phyloP scores from a whole-genome alignment of 371 early-diverging fungal genomes.

The Actinomortierella wolfii region DNA sequence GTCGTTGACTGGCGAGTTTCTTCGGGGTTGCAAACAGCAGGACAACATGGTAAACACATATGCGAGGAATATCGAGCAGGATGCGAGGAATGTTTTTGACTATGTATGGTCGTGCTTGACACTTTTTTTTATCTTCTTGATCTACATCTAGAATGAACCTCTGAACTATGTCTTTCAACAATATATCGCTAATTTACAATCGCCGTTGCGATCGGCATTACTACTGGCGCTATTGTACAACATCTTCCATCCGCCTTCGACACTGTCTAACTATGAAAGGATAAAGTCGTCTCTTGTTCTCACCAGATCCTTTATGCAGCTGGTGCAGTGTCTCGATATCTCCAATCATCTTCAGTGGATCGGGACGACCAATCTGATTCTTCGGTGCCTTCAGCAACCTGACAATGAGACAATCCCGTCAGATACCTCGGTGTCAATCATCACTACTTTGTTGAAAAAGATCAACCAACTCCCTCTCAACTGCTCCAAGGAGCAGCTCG shows the following conservation, averaged over 20 bases:
- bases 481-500: conserved; percentile 30
- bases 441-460: conserved; percentile 41
- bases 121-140: neutral
- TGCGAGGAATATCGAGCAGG: neutral
- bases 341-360: conserved; percentile 43
- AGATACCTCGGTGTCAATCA: conserved; percentile 27
- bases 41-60: conserved; percentile 22
- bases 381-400: conserved; percentile 38
- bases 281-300: conserved; percentile 35
- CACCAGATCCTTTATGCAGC: conserved; percentile 34
- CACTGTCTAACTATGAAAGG: conserved; percentile 33
- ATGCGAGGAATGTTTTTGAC: neutral
- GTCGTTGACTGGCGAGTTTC: conserved; percentile 31
- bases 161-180: conserved; percentile 23
- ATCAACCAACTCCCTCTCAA: conserved; percentile 32
- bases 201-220: conserved; percentile 21
- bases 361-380: conserved; percentile 35
- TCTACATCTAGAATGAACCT: conserved; percentile 23
- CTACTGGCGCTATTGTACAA: conserved; percentile 40
- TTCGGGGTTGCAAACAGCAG: conserved; percentile 31
- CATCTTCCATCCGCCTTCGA: conserved; percentile 40
- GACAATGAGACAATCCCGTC: conserved; percentile 41
- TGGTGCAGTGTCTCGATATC: conserved; percentile 39
- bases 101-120: neutral
- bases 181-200: conserved; percentile 30